Conservation (phyloP, 148 eudicot genomes). For the Beta vulgaris region DNA sequence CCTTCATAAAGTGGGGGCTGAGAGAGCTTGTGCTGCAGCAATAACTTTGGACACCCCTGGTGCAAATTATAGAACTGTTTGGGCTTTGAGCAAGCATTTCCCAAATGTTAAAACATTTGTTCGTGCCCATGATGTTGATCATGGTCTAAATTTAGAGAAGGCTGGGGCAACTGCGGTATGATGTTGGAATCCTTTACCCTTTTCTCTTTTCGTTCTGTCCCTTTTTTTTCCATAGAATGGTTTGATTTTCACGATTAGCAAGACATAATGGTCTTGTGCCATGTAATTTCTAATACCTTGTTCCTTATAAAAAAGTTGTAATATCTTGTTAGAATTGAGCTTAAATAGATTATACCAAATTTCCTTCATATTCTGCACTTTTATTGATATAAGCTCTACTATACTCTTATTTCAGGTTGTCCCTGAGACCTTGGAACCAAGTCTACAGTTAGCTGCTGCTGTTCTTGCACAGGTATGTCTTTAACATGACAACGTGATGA, state of each 20-base stretch:
- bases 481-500: neutral
- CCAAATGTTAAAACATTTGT: slow-evolving; percentile 98
- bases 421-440: slow-evolving; percentile 95
- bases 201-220: neutral
- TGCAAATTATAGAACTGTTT: slow-evolving; percentile 97
- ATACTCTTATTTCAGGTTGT: slow-evolving; percentile 57
- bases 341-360: slow-evolving; percentile 2
- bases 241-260: neutral
- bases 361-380: neutral
- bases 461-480: slow-evolving; percentile 85
- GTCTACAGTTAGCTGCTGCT: slow-evolving; percentile 93
- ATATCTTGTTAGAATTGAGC: neutral
- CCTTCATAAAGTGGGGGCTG: slow-evolving; percentile 97
- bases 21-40: slow-evolving; percentile 95
- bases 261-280: neutral
- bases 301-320: neutral
- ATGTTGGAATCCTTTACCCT: slow-evolving; percentile 14
- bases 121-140: slow-evolving; percentile 98
- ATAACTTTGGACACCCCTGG: slow-evolving; percentile 92
- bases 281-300: neutral
- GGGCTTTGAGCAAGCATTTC: slow-evolving; percentile 94
- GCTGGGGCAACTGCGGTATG: slow-evolving; percentile 99
- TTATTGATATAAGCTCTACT: slow-evolving; percentile 1
- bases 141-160: slow-evolving; percentile 97
- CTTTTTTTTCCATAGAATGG: neutral